Evolutionary conservation across 495 filamentous ascomycete genomes (phyloP).

Genomic region (Saxophila tyrrhenica): DNA sequence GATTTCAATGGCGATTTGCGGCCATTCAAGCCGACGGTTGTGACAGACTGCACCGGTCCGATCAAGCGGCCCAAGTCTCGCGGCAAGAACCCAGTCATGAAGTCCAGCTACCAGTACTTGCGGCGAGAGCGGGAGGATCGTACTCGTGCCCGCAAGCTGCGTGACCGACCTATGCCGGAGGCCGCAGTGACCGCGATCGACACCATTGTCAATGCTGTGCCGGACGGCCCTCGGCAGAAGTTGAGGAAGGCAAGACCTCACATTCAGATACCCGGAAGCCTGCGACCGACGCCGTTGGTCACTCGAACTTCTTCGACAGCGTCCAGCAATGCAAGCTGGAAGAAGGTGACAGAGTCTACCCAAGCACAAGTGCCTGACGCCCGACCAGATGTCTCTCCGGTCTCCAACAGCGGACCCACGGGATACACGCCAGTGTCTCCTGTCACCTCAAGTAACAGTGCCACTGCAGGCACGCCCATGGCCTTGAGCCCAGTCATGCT

Average conservation of each 20-base stretch:
- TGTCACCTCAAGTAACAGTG: slow-evolving; percentile 3
- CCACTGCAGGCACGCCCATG: slow-evolving; percentile 1
- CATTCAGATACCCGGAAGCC: slow-evolving; percentile 10
- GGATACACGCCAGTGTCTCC: slow-evolving; percentile 18
- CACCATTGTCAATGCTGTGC: not conserved
- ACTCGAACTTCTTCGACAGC: slow-evolving; percentile 15
- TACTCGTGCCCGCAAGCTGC: slow-evolving; percentile 21
- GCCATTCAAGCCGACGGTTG: slow-evolving; percentile 14
- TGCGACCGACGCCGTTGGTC: slow-evolving; percentile 6
- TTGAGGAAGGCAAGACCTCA: slow-evolving; percentile 15
- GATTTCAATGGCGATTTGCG: slow-evolving; percentile 2
- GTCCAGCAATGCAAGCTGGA: slow-evolving; percentile 16
- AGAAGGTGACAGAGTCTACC: slow-evolving; percentile 12
- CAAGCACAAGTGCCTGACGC: slow-evolving; percentile 10
- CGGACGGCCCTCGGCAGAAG: slow-evolving; percentile 1
- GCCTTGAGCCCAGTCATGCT: slow-evolving; percentile 23
- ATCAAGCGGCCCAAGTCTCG: slow-evolving; percentile 17
- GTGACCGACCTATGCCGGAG: slow-evolving; percentile 10
- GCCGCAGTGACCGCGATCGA: slow-evolving; percentile 2
- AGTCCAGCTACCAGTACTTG: not conserved
- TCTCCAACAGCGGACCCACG: slow-evolving; percentile 7
- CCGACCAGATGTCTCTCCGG: slow-evolving; percentile 6
- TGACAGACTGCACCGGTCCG: slow-evolving; percentile 19
- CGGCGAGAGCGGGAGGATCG: slow-evolving; percentile 18
- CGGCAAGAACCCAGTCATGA: not conserved